phyloP scores from a whole-genome alignment of 345 rosid genomes.

The Hypericum perforatum region DNA sequence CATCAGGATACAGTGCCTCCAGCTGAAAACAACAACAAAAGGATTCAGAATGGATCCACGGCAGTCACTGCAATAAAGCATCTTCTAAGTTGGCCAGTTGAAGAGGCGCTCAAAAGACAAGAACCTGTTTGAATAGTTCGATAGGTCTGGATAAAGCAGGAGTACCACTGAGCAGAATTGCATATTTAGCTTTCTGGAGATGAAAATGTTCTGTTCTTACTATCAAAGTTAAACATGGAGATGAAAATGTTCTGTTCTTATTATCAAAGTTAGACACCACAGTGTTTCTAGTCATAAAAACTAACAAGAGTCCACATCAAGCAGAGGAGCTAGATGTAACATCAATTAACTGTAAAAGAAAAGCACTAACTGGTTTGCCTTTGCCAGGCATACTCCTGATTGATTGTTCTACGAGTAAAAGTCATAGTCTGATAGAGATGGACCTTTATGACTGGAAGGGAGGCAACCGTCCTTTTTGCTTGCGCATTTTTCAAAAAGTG shows the following conservation, averaged over 20 bases:
- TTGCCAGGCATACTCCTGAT: no score
- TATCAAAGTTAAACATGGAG: neutral
- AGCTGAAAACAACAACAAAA: constrained; percentile 39
- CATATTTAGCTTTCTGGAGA: constrained; percentile 83
- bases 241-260: neutral
- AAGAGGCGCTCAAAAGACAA: neutral
- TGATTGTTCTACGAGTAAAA: neutral
- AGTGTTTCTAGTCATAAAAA: no score
- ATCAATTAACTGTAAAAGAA: no score
- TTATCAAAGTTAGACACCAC: neutral
- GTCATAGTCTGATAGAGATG: constrained; percentile 11
- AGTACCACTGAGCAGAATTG: constrained; percentile 81
- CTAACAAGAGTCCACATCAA: no score
- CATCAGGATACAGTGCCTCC: constrained; percentile 86
- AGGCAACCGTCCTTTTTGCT: constrained; percentile 82
- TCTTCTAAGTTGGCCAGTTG: constrained; percentile 4
- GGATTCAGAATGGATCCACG: constrained; percentile 6
- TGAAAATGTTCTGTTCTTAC: constrained; percentile 3
- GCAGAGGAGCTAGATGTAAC: no score
- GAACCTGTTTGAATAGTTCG: constrained; percentile 90
- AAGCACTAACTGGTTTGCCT: no score
- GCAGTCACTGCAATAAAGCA: neutral
- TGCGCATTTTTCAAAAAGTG: constrained; percentile 91
- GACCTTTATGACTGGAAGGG: constrained; percentile 90
- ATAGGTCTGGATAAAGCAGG: constrained; percentile 97